Conservation (phyloP, 306 rosid genomes). For the Lablab purpureus region DNA sequence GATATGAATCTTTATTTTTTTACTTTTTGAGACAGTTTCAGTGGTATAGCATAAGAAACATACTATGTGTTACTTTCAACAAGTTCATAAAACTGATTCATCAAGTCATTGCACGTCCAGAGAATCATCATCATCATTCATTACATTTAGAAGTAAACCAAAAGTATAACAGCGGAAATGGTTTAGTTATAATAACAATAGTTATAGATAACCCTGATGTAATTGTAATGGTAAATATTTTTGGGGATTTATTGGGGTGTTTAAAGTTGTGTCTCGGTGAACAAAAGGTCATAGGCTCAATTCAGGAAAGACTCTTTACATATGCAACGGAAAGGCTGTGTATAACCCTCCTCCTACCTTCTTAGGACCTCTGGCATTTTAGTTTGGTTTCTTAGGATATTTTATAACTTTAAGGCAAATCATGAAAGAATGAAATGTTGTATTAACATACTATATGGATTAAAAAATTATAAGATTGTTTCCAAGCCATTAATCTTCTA, state of each 20-base stretch:
- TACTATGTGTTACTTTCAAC: neutral
- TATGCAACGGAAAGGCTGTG: neutral
- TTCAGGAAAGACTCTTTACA: neutral
- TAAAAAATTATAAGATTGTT: too few relatives aligned
- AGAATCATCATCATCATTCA: neutral
- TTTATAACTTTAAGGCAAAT: too few relatives aligned
- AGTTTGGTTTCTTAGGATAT: too few relatives aligned
- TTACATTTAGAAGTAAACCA: neutral
- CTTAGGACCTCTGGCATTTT: neutral
- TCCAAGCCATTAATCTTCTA: too few relatives aligned
- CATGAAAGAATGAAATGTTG: too few relatives aligned
- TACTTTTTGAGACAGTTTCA: neutral
- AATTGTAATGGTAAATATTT: too few relatives aligned
- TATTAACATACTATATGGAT: too few relatives aligned
- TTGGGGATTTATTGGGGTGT: neutral
- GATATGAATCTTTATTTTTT: neutral
- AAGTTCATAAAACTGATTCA: neutral
- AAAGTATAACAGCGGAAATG: neutral
- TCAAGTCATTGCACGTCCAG: neutral
- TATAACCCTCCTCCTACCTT: neutral
- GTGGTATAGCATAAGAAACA: neutral
- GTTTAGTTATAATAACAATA: neutral
- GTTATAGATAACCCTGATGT: too few relatives aligned
- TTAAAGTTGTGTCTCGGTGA: neutral
- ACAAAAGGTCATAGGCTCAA: neutral